A percentile compares a stretch with the other conserved stretches of the same genome.
These are phyloP conservation scores for Fusarium redolens DNA, from an alignment of 2,329 filamentous ascomycete species.

Conservation along the genomic window DNA sequence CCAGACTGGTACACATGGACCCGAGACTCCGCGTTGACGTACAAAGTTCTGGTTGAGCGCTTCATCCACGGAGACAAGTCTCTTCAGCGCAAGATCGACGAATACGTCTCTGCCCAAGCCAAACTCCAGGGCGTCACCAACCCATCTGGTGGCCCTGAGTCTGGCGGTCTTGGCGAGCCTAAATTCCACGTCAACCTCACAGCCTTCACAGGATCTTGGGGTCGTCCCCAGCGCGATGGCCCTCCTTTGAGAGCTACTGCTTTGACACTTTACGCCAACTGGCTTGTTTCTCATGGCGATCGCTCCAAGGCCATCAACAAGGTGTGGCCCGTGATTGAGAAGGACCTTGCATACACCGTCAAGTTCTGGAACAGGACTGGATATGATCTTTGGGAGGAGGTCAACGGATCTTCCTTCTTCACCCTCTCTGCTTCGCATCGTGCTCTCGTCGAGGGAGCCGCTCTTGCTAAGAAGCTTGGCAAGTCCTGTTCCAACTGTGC, in stretches of 20 bases:
- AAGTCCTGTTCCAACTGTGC: constrained; percentile 69
- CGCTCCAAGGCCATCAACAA: constrained; percentile 62
- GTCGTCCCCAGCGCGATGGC: constrained; percentile 79
- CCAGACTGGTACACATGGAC: constrained; percentile 83
- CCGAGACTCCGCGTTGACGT: constrained; percentile 76
- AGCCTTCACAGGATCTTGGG: constrained; percentile 76
- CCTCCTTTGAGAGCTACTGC: constrained; percentile 80
- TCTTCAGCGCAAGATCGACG: constrained; percentile 69
- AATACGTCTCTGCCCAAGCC: constrained; percentile 75
- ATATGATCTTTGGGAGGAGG: constrained; percentile 85
- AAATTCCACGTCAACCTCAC: constrained; percentile 75
- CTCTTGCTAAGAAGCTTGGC: constrained; percentile 72
- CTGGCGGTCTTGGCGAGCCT: constrained; percentile 72
- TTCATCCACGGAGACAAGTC: constrained; percentile 68
- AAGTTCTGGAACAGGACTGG: constrained; percentile 73
- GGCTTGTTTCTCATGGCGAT: constrained; percentile 73
- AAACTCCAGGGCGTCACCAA: constrained; percentile 73
- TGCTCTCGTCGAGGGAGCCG: constrained; percentile 71
- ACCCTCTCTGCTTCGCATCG: constrained; percentile 73
- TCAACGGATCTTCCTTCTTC: constrained; percentile 81
- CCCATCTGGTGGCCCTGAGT: constrained; percentile 68
- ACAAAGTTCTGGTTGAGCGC: constrained; percentile 74
- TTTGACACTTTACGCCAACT: constrained; percentile 75
- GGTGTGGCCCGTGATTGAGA: constrained; percentile 78
- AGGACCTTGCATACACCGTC: constrained; percentile 77